Conservation (phyloP, 768 basidiomycete genomes). For the Psilocybe subaeruginosa region DNA sequence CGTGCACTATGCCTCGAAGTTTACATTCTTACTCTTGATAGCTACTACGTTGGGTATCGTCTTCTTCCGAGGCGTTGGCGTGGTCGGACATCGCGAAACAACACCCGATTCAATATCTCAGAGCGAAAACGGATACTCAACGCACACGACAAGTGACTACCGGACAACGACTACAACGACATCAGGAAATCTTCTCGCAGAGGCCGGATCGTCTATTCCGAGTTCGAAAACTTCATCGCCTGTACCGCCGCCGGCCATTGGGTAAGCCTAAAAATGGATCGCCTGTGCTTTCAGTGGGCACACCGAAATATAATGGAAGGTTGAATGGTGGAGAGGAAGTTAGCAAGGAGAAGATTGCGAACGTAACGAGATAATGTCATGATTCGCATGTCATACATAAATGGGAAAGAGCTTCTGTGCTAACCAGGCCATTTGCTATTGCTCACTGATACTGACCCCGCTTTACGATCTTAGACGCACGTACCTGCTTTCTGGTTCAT, state of each 20-base stretch:
- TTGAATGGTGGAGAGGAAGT: too few relatives aligned
- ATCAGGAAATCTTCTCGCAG: neutral
- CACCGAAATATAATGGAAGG: too few relatives aligned
- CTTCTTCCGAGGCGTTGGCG: slow-evolving; percentile 33
- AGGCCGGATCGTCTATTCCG: neutral
- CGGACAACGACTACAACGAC: neutral
- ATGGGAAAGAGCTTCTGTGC: too few relatives aligned
- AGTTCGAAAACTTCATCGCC: neutral
- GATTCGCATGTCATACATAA: too few relatives aligned
- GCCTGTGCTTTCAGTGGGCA: neutral
- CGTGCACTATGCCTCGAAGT: neutral
- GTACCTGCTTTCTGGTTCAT: too few relatives aligned
- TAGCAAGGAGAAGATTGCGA: too few relatives aligned
- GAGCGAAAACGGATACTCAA: neutral
- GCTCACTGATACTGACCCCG: too few relatives aligned
- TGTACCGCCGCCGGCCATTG: too few relatives aligned
- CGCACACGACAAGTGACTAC: neutral
- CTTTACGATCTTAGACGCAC: too few relatives aligned
- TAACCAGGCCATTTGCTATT: too few relatives aligned
- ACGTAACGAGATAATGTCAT: too few relatives aligned
- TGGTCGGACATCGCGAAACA: slow-evolving; percentile 21
- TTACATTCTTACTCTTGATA: slow-evolving; percentile 1
- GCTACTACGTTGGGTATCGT: slow-evolving; percentile 25
- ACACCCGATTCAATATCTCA: neutral
- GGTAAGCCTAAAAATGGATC: neutral